Base-by-base conservation (phyloP, 768 basidiomycete species). In the Suillus fuscotomentosus region DNA sequence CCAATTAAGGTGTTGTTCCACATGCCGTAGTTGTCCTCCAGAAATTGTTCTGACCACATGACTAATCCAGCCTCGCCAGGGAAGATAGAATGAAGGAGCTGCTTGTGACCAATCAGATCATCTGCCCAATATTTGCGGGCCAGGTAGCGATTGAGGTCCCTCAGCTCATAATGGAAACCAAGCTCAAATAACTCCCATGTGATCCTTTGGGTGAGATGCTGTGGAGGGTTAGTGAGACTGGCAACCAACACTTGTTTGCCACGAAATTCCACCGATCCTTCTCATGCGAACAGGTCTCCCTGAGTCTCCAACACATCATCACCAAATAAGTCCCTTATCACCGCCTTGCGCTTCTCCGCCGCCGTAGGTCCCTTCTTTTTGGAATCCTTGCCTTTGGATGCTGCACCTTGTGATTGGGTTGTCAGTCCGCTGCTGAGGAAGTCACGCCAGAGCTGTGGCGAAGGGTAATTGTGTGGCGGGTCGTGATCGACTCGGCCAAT, bases 111-210 rank as follows among this genome's bases (percentile, higher is more conserved):
- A 0, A 27, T 22, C n/a, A 1, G 54, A 34, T 34, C 54, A 8
- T 64, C 60, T 38, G 17, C 45, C 15, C 61, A 54, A 59, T 5
- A 14, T 34, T 24, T 31, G 17, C 15, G 24, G 1, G 66, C 65
- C 2, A 38, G 22, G 50, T 2, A 10, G 5, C 13, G n/a, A 39
- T 71, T 63, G 2, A 71, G 63, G 5, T 68, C 63, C 20, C 64
- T 31, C 5, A 71, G 60, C n/a, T 71, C 68, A 41, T 65, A 68
- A 7, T 43, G 1, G 45, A 71, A 71, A 27, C 67, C 66, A 10
- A 67, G 59, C 34, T 71, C 65, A 0, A 60, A 42, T 1, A 70
- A 36, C 45, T 69, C 64, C 70, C 68, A 71, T 22, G 47, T 47
- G n/a, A 47, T 47, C 47, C n/a, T 47, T 47, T 47, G n/a, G 5